Evolutionary conservation across 78 protist species (phyloP), one percentile per base, ranked within the genome.

Genomic region (Andalucia godoyi): DNA sequence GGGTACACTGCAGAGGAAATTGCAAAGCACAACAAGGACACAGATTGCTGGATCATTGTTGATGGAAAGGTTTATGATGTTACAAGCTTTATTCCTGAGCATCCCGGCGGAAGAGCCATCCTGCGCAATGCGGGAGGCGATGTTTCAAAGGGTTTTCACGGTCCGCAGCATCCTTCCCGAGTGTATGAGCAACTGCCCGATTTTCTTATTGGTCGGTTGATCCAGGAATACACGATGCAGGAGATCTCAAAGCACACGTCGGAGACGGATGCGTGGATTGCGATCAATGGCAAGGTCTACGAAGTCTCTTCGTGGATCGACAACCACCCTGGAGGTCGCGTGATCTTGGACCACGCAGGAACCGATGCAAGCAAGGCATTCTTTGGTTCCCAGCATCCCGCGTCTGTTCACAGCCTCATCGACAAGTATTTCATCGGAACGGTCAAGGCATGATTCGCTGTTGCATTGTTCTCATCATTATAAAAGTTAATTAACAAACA

Each of bases 41-140:
- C 49, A 4, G 89, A 84, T 64, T 78, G 84, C 66, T 84, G 89
- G 89, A 29, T 74, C 23, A 63, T 84, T 51, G 76, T 84, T 23
- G 57, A 73, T 45, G 89, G 80, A 41, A 58, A 68, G 52, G 77
- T 72, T 21, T 43, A 74, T 12, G 50, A 83, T 61, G 82, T 76
- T 32, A 66, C 88, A 3, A 72, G 70, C 58, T 83, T 74, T 67
- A 51, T 83, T 43, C 61, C 70, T 12, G 25, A 37, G 42, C 88
- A 83, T 57, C 88, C 88, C 50, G 88, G 88, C 17, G 88, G 88
- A 49, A 33, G 5, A 15, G 69, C 77, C 59, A 59, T 72, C 72
- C 30, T 72, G 72, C 41, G 66, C 30, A 68, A 52, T 39, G 77
- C 77, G 15, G 77, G 77, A 25, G n/a, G n/a, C n/a, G n/a, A 45